A percentile compares a stretch with the other conserved stretches of the same genome.
These are phyloP conservation scores for Penicillium frequentans DNA, from an alignment of 2,329 filamentous ascomycete genomes.

Conservation along the genomic window DNA sequence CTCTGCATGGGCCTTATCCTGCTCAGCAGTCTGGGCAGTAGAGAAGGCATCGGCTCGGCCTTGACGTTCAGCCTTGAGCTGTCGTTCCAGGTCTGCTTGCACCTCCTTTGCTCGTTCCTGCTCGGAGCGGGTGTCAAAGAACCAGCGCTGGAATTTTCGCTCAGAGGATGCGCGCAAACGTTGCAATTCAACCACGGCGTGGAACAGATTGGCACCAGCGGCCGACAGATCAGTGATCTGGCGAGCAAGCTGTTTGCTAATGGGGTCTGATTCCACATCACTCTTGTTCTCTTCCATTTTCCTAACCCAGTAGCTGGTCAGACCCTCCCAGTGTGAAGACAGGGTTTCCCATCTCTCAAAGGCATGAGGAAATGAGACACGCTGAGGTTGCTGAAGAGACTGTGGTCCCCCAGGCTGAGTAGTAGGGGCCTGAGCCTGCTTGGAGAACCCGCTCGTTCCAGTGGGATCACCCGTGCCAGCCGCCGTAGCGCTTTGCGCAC, in stretches of 20 bases:
- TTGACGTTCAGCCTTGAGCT: constrained; percentile 72
- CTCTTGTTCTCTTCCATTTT: constrained; percentile 87
- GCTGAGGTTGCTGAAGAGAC: constrained; percentile 35
- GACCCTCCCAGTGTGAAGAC: constrained; percentile 95
- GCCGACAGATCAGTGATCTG: constrained; percentile 98
- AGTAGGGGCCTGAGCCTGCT: constrained; percentile 27
- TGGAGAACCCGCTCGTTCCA: constrained; percentile 19
- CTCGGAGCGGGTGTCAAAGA: constrained; percentile 89
- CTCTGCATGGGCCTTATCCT: constrained; percentile 68
- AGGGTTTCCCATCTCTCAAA: constrained; percentile 97
- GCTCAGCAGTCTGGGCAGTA: constrained; percentile 65
- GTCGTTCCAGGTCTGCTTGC: constrained; percentile 74
- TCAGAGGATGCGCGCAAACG: constrained; percentile 91
- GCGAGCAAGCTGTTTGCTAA: constrained; percentile 84
- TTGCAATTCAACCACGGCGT: constrained; percentile 94
- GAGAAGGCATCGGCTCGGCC: constrained; percentile 67
- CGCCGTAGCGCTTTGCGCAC: constrained; percentile 19
- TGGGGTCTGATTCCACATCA: constrained; percentile 76
- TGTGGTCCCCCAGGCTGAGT: constrained; percentile 29
- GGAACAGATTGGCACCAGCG: constrained; percentile 93
- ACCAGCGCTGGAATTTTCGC: constrained; percentile 97
- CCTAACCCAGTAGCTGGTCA: constrained; percentile 96
- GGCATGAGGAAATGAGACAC: constrained; percentile 86
- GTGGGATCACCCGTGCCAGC: constrained; percentile 17
- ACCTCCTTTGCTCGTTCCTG: constrained; percentile 82